phyloP scores from a whole-genome alignment of 2,329 filamentous ascomycete genomes.

The Epichloe scottii region DNA sequence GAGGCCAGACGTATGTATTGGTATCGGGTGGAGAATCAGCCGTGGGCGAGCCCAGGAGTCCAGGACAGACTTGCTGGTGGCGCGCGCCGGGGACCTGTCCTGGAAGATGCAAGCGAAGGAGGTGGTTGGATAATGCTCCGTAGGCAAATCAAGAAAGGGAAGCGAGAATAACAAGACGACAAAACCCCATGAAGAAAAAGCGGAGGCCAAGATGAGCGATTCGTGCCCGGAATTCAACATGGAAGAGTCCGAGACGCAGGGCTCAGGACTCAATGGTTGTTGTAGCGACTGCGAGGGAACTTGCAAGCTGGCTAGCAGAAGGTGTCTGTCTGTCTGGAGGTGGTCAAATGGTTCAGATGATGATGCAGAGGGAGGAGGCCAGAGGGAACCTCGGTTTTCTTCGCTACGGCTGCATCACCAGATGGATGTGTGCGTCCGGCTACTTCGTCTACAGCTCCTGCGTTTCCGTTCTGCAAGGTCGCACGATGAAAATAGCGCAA shows the following conservation, averaged over 20 bases:
- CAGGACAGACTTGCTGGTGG: too few relatives aligned
- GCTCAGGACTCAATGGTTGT: not conserved
- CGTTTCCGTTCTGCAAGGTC: constrained; percentile 1
- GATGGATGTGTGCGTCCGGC: not conserved
- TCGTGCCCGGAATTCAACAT: not conserved
- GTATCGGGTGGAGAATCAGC: not conserved
- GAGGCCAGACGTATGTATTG: not conserved
- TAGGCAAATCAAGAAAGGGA: not conserved
- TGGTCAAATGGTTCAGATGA: not conserved
- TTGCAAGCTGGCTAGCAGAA: too few relatives aligned
- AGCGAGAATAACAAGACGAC: not conserved
- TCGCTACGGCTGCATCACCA: not conserved
- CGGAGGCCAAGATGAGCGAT: not conserved
- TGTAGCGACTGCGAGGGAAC: not conserved
- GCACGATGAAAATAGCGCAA: constrained; percentile 7
- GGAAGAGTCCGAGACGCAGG: not conserved
- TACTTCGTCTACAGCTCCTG: not conserved
- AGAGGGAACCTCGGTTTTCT: too few relatives aligned
- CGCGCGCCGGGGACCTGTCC: too few relatives aligned
- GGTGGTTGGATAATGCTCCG: not conserved
- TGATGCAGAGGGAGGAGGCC: not conserved
- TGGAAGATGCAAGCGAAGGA: too few relatives aligned
- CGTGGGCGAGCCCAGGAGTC: too few relatives aligned
- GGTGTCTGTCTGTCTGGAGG: too few relatives aligned
- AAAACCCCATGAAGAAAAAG: not conserved